phyloP scores from a whole-genome alignment of 164 flowering plant genomes.

The Annona cherimola region DNA sequence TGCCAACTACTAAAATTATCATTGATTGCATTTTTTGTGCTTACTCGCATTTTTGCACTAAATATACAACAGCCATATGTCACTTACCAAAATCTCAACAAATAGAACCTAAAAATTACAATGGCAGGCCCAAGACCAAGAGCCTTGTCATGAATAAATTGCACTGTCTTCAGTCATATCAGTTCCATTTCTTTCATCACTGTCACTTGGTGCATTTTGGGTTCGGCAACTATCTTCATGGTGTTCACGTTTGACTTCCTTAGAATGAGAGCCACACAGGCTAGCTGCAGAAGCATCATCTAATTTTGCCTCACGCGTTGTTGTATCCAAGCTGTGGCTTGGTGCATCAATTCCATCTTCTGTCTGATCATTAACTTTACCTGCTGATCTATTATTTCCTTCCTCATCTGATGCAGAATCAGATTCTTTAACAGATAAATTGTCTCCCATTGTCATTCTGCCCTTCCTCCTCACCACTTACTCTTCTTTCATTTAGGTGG shows the following conservation, averaged over 20 bases:
- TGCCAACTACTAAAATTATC: too few relatives aligned
- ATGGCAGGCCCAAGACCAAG: slow-evolving; percentile 77
- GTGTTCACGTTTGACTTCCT: slow-evolving; percentile 4
- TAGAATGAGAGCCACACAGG: slow-evolving; percentile 10
- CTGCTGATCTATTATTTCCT: neutral
- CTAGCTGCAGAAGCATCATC: slow-evolving; percentile 17
- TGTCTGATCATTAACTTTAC: slow-evolving; percentile 6
- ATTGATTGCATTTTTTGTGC: too few relatives aligned
- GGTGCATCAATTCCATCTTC: slow-evolving; percentile 13
- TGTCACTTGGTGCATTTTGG: neutral
- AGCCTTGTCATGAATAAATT: slow-evolving; percentile 62
- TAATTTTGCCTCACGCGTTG: slow-evolving; percentile 9
- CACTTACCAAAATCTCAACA: too few relatives aligned
- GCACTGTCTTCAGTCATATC: slow-evolving; percentile 18
- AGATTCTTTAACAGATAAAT: slow-evolving; percentile 25
- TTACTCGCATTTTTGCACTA: too few relatives aligned
- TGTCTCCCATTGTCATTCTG: slow-evolving; percentile 39
- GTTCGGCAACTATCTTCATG: slow-evolving; percentile 20
- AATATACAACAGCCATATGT: too few relatives aligned
- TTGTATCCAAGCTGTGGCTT: slow-evolving; percentile 10
- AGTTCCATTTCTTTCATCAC: slow-evolving; percentile 12
- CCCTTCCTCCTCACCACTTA: slow-evolving; percentile 92
- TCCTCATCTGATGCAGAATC: slow-evolving; percentile 58
- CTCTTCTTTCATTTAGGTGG: slow-evolving; percentile 93
- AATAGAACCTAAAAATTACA: too few relatives aligned